phyloP scores from a whole-genome alignment of 257 asterid genomes.

The Capsicum chinense region DNA sequence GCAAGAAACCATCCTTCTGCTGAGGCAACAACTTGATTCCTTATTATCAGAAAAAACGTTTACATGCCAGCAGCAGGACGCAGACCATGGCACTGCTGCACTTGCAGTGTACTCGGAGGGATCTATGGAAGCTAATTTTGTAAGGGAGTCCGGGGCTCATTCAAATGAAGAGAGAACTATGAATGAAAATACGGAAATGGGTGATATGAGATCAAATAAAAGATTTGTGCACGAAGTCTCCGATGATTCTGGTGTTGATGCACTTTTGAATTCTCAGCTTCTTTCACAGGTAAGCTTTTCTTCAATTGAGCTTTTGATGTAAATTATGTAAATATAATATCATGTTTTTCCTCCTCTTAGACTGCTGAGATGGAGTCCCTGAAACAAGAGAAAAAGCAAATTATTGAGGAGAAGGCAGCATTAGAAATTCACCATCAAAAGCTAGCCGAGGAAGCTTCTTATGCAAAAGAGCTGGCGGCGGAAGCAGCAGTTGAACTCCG shows the following conservation, averaged over 20 bases:
- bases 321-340: not conserved
- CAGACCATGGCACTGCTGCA: conserved; percentile 36
- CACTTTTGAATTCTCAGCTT: conserved; percentile 57
- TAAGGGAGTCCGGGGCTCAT: conserved; percentile 39
- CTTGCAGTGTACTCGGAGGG: conserved; percentile 43
- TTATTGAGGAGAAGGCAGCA: conserved; percentile 62
- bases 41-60: conserved; percentile 47
- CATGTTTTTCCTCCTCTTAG: conserved; percentile 39
- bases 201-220: conserved; percentile 55
- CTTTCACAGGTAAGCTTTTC: conserved; percentile 54
- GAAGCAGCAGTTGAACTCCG: conserved; percentile 90
- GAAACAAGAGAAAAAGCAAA: conserved; percentile 67
- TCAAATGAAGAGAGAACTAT: conserved; percentile 48
- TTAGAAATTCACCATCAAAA: conserved; percentile 61
- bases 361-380: conserved; percentile 76
- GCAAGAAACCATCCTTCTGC: conserved; percentile 62
- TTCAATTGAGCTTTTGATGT: conserved; percentile 18
- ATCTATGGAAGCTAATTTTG: conserved; percentile 40
- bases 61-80: conserved; percentile 37
- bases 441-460: conserved; percentile 70
- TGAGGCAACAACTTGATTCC: conserved; percentile 65
- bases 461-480: conserved; percentile 82
- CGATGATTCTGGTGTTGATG: conserved; percentile 44
- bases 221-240: conserved; percentile 47
- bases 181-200: conserved; percentile 59